phyloP scores from a whole-genome alignment of 2,329 filamentous ascomycete species.

The Pseudogymnoascus sp. region DNA sequence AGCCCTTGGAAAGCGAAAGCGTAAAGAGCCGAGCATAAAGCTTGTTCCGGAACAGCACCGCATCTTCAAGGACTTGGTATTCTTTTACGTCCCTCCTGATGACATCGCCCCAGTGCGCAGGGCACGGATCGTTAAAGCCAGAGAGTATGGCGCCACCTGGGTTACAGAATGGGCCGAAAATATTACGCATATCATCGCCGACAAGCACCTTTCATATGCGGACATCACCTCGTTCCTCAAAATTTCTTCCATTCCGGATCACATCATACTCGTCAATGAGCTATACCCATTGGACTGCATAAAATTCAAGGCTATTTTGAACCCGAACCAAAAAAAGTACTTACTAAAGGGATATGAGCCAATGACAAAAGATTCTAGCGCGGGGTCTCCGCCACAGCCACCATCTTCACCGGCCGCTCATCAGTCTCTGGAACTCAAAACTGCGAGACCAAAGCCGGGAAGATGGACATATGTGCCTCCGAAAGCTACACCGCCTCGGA shows the following conservation, averaged over 20 bases:
- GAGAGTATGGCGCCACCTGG: constrained; percentile 65
- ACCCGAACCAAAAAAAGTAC: constrained; percentile 53
- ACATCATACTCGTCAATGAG: constrained; percentile 57
- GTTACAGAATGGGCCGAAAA: constrained; percentile 18
- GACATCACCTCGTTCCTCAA: constrained; percentile 54
- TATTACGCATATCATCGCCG: constrained; percentile 75
- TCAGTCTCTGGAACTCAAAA: constrained; percentile 44
- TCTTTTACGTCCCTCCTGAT: constrained; percentile 77
- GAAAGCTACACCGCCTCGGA: constrained; percentile 33
- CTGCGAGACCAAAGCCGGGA: constrained; percentile 32
- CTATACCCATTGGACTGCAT: constrained; percentile 64
- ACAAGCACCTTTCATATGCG: constrained; percentile 56
- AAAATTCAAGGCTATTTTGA: constrained; percentile 47
- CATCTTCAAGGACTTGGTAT: constrained; percentile 53
- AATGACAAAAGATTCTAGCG: constrained; percentile 4
- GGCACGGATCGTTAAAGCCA: constrained; percentile 65
- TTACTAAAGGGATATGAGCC: constrained; percentile 31
- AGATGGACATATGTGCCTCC: constrained; percentile 34
- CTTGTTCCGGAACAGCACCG: constrained; percentile 44
- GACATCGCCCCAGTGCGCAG: constrained; percentile 61
- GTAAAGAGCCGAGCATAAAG: constrained; percentile 33
- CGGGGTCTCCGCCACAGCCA: constrained; percentile 3
- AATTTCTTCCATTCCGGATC: constrained; percentile 26
- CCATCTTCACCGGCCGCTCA: constrained; percentile 4
- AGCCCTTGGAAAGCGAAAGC: constrained; percentile 37